Percentiles rank a stretch among this genome's conserved stretches.
These are phyloP conservation scores for Luffa aegyptiaca DNA, from an alignment of 306 rosid species.

Conservation along the genomic window DNA sequence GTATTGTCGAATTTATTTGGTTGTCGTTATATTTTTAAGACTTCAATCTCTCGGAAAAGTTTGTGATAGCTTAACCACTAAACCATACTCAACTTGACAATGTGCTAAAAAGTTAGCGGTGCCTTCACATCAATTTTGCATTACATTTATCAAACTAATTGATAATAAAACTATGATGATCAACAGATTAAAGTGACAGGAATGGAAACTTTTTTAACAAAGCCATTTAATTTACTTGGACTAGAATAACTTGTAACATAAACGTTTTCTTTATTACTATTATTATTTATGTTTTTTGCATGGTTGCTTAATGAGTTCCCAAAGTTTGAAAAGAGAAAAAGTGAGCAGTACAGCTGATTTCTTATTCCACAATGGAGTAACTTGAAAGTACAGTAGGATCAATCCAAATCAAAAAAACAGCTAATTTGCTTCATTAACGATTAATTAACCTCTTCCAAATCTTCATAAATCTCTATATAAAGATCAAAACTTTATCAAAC, in stretches of 20 bases:
- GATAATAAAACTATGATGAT: too few relatives aligned
- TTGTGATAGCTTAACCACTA: too few relatives aligned
- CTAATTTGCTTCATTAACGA: not conserved
- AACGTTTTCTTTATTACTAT: too few relatives aligned
- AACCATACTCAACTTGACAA: too few relatives aligned
- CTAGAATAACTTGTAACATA: too few relatives aligned
- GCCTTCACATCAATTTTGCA: not conserved
- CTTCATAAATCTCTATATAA: not conserved
- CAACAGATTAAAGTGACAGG: too few relatives aligned
- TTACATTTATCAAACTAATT: not conserved
- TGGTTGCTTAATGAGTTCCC: not conserved
- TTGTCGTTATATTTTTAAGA: too few relatives aligned
- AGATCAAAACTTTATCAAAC: not conserved
- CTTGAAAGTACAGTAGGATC: conserved; percentile 42
- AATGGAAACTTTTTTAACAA: not conserved
- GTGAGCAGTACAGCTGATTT: conserved; percentile 10
- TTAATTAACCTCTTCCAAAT: not conserved
- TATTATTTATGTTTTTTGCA: not conserved
- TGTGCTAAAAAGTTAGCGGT: too few relatives aligned
- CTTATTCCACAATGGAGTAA: conserved; percentile 33
- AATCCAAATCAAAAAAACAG: not conserved
- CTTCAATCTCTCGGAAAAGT: too few relatives aligned
- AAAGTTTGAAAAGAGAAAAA: conserved; percentile 18
- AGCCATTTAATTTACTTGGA: too few relatives aligned
- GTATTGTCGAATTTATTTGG: not conserved